Percentiles rank a stretch among this genome's conserved stretches.
Conservation (phyloP, 2,329 filamentous ascomycete species). For the Dactylellina cionopaga region DNA sequence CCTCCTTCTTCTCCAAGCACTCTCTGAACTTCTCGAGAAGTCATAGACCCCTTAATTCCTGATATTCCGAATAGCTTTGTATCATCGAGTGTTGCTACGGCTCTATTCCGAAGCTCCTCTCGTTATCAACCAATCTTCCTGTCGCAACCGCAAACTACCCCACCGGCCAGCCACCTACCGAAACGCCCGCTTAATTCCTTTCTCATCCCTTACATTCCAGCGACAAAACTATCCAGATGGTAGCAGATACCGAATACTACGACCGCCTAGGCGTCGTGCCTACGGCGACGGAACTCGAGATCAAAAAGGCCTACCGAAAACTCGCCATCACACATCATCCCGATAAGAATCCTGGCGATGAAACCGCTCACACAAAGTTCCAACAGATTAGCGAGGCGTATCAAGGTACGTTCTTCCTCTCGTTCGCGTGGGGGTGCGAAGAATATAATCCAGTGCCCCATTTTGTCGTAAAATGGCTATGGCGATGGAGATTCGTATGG, state of each 20-base stretch:
- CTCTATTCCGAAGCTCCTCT: neutral
- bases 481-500: neutral
- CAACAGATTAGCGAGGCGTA: conserved; percentile 74
- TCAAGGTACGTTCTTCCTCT: conserved; percentile 64
- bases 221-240: conserved; percentile 69
- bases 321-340: conserved; percentile 81
- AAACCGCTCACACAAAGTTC: conserved; percentile 91
- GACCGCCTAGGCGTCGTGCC: conserved; percentile 85
- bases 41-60: neutral
- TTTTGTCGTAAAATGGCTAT: no score
- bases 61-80: neutral
- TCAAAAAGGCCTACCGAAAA: conserved; percentile 96
- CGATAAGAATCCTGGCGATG: conserved; percentile 99
- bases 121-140: neutral
- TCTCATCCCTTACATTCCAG: neutral
- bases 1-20: conserved; percentile 18
- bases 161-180: conserved; percentile 12
- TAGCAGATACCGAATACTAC: conserved; percentile 82
- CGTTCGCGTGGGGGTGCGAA: no score
- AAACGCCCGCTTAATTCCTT: neutral
- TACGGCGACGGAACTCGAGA: conserved; percentile 87
- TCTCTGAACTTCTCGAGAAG: neutral
- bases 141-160: conserved; percentile 20
- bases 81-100: no score
- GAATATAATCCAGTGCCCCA: no score